phyloP scores from a whole-genome alignment of 345 rosid genomes.

The Mercurialis annua region DNA sequence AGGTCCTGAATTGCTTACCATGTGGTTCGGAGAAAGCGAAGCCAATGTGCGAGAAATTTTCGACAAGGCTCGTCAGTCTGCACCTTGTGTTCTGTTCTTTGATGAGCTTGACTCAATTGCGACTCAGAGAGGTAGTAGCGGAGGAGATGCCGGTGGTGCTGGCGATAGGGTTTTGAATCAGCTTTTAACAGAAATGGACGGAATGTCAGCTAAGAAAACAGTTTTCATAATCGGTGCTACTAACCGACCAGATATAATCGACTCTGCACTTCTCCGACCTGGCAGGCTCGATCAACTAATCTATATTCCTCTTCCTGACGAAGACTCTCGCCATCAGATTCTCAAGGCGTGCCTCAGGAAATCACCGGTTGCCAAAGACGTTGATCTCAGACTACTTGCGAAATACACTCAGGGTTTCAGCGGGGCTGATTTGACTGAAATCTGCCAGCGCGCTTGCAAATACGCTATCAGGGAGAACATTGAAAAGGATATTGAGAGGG shows the following conservation, averaged over 20 bases:
- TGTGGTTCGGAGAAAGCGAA: slow-evolving; percentile 99
- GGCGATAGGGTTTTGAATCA: slow-evolving; percentile 95
- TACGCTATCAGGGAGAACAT: slow-evolving; percentile 93
- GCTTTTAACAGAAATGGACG: slow-evolving; percentile 97
- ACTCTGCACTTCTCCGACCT: slow-evolving; percentile 90
- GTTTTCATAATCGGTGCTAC: slow-evolving; percentile 96
- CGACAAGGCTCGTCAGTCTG: slow-evolving; percentile 94
- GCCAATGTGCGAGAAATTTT: slow-evolving; percentile 95
- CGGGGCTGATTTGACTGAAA: slow-evolving; percentile 96
- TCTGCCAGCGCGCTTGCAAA: slow-evolving; percentile 91
- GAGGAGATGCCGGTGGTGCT: slow-evolving; percentile 95
- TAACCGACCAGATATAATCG: slow-evolving; percentile 90
- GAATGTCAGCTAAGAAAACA: slow-evolving; percentile 93
- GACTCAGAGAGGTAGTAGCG: slow-evolving; percentile 95
- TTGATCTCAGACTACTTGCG: slow-evolving; percentile 81
- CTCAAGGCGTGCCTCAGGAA: slow-evolving; percentile 86
- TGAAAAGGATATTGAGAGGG: slow-evolving; percentile 92
- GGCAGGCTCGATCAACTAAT: slow-evolving; percentile 96
- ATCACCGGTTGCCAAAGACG: slow-evolving; percentile 81
- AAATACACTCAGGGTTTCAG: slow-evolving; percentile 91
- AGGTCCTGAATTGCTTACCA: slow-evolving; percentile 93
- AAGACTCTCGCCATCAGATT: slow-evolving; percentile 80
- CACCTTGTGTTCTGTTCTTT: slow-evolving; percentile 91
- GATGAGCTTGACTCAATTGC: slow-evolving; percentile 98
- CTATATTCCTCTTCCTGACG: slow-evolving; percentile 94